phyloP scores from a whole-genome alignment of 148 eudicot genomes.

The Hydrangea macrophylla region DNA sequence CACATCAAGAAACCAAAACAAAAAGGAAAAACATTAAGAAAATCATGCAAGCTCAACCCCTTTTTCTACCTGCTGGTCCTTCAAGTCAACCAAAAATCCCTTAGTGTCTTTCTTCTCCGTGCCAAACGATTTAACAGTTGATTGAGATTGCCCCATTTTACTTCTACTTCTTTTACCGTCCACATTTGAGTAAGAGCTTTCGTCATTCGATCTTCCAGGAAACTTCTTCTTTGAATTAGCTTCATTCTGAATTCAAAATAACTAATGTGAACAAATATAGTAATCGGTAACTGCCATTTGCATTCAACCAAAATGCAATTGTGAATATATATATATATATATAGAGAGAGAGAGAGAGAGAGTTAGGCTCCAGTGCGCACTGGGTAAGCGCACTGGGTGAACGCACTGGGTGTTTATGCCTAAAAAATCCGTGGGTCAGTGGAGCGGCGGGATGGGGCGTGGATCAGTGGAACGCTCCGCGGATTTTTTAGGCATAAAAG shows the following conservation, averaged over 20 bases:
- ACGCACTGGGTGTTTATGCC: no score
- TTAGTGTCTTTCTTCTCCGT: slow-evolving; percentile 49
- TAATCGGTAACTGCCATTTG: no score
- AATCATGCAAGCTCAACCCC: background rate
- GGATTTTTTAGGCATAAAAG: no score
- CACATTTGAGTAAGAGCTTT: slow-evolving; percentile 28
- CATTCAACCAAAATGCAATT: no score
- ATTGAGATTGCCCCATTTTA: slow-evolving; percentile 41
- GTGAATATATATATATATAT: no score
- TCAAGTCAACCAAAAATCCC: slow-evolving; percentile 44
- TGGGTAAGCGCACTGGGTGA: no score
- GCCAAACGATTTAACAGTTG: slow-evolving; percentile 45
- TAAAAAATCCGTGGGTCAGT: no score
- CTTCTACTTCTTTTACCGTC: slow-evolving; percentile 25
- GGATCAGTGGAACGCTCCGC: no score
- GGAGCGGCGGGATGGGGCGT: no score
- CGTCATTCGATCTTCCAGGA: slow-evolving; percentile 39
- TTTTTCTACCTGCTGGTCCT: slow-evolving; percentile 83
- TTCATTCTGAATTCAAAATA: slow-evolving; percentile 31
- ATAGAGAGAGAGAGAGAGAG: no score
- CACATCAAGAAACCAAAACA: background rate
- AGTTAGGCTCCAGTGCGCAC: no score
- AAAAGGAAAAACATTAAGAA: background rate
- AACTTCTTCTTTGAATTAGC: slow-evolving; percentile 33
- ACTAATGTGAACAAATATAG: no score